A percentile compares a stretch with the other conserved stretches of the same genome.
These are phyloP conservation scores for Protea cynaroides DNA, from an alignment of 164 flowering plant species.

Conservation along the genomic window DNA sequence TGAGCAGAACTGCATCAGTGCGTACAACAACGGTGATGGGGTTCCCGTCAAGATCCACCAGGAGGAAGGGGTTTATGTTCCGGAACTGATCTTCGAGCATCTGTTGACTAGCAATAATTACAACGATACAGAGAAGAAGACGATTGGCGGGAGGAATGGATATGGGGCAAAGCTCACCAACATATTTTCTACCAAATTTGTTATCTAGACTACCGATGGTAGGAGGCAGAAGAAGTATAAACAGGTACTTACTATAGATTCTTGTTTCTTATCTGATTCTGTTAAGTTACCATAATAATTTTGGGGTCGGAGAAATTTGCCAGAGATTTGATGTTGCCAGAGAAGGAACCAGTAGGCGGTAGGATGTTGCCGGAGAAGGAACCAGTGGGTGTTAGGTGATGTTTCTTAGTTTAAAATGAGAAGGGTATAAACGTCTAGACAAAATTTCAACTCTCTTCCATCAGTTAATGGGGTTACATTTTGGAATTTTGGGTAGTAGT, in stretches of 20 bases:
- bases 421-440: too few species aligned
- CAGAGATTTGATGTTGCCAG: too few species aligned
- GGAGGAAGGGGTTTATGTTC: constrained; percentile 90
- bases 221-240: constrained; percentile 77
- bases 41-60: constrained; percentile 92
- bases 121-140: constrained; percentile 74
- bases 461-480: too few species aligned
- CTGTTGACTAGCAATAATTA: constrained; percentile 91
- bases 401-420: too few species aligned
- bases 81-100: constrained; percentile 94
- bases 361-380: too few species aligned
- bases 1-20: constrained; percentile 59
- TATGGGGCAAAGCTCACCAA: constrained; percentile 95
- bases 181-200: constrained; percentile 85
- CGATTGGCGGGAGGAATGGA: constrained; percentile 96
- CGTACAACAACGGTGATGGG: constrained; percentile 81
- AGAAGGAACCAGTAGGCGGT: too few species aligned
- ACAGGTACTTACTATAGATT: constrained; percentile 45
- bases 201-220: constrained; percentile 92
- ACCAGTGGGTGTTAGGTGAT: too few species aligned
- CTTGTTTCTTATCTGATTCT: too few species aligned
- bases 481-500: too few species aligned
- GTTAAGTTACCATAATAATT: too few species aligned
- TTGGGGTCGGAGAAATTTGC: too few species aligned
- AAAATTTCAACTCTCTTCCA: too few species aligned